phyloP scores from a whole-genome alignment of 305 asterid genomes.

The Fraxinus baroniana region DNA sequence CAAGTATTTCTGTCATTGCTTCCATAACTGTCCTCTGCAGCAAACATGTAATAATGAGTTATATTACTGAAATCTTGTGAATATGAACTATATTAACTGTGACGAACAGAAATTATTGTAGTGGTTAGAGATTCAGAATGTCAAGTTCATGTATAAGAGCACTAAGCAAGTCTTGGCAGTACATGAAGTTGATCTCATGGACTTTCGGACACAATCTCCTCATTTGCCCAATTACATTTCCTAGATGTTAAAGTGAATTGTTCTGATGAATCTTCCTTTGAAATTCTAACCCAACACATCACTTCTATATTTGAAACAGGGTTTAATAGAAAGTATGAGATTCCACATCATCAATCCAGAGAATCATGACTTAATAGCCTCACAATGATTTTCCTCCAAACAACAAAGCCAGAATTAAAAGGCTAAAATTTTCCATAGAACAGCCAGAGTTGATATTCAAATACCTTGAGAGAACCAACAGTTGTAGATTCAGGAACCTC shows the following conservation, averaged over 20 bases:
- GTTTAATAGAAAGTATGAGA: not conserved
- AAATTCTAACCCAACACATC: not conserved
- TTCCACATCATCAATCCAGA: not conserved
- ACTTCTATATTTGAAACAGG: not conserved
- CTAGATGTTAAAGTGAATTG: not conserved
- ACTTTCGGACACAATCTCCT: not conserved
- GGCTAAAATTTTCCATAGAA: not conserved
- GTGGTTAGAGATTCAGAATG: not conserved
- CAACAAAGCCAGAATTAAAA: not conserved
- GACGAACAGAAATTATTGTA: not conserved
- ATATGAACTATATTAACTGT: not conserved
- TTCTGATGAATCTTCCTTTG: not conserved
- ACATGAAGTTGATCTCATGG: not conserved
- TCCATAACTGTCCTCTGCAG: constrained; percentile 83
- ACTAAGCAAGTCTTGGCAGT: not conserved
- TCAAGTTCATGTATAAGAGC: not conserved
- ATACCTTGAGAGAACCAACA: constrained; percentile 91
- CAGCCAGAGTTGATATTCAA: constrained; percentile 5
- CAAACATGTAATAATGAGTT: constrained; percentile 13
- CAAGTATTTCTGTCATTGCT: constrained; percentile 79
- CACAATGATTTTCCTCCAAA: not conserved
- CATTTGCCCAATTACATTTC: not conserved
- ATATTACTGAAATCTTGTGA: not conserved
- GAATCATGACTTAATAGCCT: not conserved
- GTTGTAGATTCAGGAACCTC: constrained; percentile 95